A percentile compares a stretch with the other conserved stretches of the same genome.
phyloP scores from a whole-genome alignment of 2,329 filamentous ascomycete genomes.

The Ceratocystis cubensis region DNA sequence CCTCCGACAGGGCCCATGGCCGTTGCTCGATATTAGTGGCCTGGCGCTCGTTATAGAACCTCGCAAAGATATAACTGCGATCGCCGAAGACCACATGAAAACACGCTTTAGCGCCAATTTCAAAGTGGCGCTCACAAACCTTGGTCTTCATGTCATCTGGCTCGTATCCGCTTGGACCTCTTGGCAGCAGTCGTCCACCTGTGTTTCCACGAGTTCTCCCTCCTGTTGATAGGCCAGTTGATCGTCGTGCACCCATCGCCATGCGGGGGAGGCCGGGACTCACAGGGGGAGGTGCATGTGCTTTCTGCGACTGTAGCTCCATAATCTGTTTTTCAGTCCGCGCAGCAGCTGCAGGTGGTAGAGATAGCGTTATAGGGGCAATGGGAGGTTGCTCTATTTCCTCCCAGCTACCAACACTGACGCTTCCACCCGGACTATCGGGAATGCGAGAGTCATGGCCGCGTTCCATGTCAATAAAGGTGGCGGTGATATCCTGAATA shows the following conservation, averaged over 20 bases:
- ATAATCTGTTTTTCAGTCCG: conserved; percentile 20
- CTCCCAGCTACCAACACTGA: conserved; percentile 46
- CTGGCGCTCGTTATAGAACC: conserved; percentile 72
- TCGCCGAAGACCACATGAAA: conserved; percentile 97
- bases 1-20: conserved; percentile 54
- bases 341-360: conserved; percentile 33
- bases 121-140: conserved; percentile 69
- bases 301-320: conserved; percentile 21
- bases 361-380: conserved; percentile 46
- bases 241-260: background rate
- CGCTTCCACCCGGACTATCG: conserved; percentile 37
- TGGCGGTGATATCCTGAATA: conserved; percentile 56
- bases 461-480: conserved; percentile 62
- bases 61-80: conserved; percentile 86
- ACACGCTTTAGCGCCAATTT: conserved; percentile 83
- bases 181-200: conserved; percentile 42
- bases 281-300: conserved; percentile 18
- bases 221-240: conserved; percentile 26
- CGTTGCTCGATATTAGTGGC: conserved; percentile 73
- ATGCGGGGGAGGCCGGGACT: conserved; percentile 22
- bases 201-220: conserved; percentile 29
- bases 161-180: conserved; percentile 68
- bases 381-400: conserved; percentile 31
- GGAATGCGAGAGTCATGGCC: conserved; percentile 38
- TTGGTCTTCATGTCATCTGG: conserved; percentile 68